These are phyloP conservation scores for Trichosporon sp. DNA, from an alignment of 1,284 basidiomycete genomes.

Conservation along the genomic window DNA sequence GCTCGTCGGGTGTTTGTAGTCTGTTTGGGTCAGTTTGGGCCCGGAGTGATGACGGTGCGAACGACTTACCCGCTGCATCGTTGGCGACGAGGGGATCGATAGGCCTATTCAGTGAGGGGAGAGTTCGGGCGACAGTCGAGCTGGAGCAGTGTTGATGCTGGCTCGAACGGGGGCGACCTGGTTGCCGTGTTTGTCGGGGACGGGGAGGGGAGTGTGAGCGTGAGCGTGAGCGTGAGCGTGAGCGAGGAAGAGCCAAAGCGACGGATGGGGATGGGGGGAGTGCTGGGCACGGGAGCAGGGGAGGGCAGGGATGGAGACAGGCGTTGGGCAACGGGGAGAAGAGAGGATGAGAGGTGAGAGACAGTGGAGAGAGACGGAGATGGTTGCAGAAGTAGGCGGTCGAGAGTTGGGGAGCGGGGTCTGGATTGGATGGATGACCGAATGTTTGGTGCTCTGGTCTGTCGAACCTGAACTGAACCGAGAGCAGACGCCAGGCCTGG, in stretches of 20 bases:
- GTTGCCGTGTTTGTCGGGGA: background rate
- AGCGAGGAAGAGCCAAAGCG: background rate
- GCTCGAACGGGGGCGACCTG: background rate
- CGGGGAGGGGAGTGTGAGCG: background rate
- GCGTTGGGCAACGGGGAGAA: background rate
- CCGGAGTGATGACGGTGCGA: background rate
- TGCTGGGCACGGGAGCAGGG: background rate
- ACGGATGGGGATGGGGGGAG: background rate
- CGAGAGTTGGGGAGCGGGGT: background rate
- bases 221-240: background rate
- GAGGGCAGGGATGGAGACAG: background rate
- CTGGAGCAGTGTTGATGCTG: background rate
- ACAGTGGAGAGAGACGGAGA: background rate
- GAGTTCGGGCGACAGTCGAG: background rate
- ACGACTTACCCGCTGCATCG: background rate
- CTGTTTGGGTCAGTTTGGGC: constrained; percentile 7
- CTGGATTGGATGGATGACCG: background rate
- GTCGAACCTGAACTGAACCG: background rate
- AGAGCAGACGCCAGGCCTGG: too few species aligned
- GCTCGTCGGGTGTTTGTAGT: constrained; percentile 28
- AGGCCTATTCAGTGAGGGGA: background rate
- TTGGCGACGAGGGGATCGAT: background rate
- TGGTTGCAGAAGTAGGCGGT: background rate
- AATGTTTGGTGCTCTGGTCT: background rate
- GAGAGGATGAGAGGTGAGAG: background rate